Percentiles rank a stretch among this genome's conserved stretches.
These are phyloP conservation scores for Uronychia setigera DNA, from an alignment of 73 alveolate genomes.

Conservation along the genomic window DNA sequence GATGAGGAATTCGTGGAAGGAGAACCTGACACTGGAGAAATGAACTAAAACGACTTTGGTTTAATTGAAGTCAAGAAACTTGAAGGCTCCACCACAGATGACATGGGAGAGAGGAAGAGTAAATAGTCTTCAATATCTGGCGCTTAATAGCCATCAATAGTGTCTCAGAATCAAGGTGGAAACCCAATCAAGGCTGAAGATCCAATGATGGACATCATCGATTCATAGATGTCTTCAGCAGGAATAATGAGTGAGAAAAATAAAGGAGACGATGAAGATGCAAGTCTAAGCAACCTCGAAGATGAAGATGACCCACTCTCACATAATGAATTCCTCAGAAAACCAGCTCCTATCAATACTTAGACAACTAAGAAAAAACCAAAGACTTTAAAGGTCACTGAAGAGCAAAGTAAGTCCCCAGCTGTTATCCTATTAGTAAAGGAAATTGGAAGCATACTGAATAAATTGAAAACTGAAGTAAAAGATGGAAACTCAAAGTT, in stretches of 20 bases:
- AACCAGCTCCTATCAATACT: neutral
- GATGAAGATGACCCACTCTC: neutral
- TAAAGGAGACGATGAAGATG: neutral
- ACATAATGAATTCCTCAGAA: neutral
- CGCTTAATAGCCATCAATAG: too few species aligned
- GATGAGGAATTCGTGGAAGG: neutral
- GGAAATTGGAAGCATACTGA: neutral
- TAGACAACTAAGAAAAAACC: neutral
- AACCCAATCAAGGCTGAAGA: neutral
- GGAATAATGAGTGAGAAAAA: neutral
- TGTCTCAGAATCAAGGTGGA: neutral
- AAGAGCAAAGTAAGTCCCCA: neutral
- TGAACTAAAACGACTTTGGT: neutral
- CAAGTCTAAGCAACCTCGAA: neutral
- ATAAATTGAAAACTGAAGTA: slow-evolving; percentile 3
- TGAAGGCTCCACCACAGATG: too few species aligned
- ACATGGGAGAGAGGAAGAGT: too few species aligned
- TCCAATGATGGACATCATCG: neutral
- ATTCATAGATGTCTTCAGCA: neutral
- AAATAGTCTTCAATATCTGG: too few species aligned
- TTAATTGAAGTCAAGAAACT: neutral
- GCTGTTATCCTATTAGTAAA: neutral
- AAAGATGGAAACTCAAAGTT: slow-evolving; percentile 16
- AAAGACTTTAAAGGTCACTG: neutral
- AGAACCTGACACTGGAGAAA: neutral